Evolutionary conservation across 2,329 filamentous ascomycete species (phyloP).

Genomic region (Fusarium concolor): DNA sequence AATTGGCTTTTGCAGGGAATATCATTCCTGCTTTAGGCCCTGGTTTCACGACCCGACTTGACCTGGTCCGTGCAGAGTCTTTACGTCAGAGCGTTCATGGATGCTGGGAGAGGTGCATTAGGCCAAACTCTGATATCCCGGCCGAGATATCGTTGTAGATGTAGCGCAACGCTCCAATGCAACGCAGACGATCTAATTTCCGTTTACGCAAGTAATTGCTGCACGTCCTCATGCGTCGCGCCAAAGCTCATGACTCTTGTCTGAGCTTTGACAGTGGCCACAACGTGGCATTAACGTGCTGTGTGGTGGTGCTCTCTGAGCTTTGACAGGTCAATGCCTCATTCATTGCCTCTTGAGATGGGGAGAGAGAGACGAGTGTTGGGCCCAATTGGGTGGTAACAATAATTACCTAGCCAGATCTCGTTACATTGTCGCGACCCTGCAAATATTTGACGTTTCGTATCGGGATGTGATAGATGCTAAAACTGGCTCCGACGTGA

Average conservation of each 20-base stretch:
- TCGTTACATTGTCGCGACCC: slow-evolving; percentile 17
- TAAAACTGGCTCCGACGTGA: slow-evolving; percentile 16
- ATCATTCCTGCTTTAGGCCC: slow-evolving; percentile 15
- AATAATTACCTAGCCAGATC: neutral
- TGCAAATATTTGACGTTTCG: slow-evolving; percentile 8
- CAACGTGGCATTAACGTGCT: slow-evolving; percentile 35
- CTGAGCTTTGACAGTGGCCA: slow-evolving; percentile 17
- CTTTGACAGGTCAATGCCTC: neutral
- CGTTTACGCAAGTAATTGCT: slow-evolving; percentile 6
- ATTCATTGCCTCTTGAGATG: neutral
- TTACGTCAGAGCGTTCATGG: slow-evolving; percentile 32
- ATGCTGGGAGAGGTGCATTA: slow-evolving; percentile 23
- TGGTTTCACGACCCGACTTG: slow-evolving; percentile 19
- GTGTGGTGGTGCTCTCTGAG: neutral
- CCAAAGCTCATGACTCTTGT: slow-evolving; percentile 15
- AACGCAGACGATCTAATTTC: slow-evolving; percentile 20
- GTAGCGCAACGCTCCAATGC: slow-evolving; percentile 20
- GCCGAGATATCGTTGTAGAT: slow-evolving; percentile 28
- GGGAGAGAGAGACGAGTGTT: neutral
- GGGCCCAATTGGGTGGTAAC: neutral
- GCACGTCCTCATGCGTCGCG: slow-evolving; percentile 18
- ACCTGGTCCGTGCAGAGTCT: slow-evolving; percentile 22
- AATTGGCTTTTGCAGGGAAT: slow-evolving; percentile 12
- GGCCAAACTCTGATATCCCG: slow-evolving; percentile 34
- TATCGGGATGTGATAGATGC: slow-evolving; percentile 8